phyloP scores from a whole-genome alignment of 306 rosid species.

The Phaseolus lunatus region DNA sequence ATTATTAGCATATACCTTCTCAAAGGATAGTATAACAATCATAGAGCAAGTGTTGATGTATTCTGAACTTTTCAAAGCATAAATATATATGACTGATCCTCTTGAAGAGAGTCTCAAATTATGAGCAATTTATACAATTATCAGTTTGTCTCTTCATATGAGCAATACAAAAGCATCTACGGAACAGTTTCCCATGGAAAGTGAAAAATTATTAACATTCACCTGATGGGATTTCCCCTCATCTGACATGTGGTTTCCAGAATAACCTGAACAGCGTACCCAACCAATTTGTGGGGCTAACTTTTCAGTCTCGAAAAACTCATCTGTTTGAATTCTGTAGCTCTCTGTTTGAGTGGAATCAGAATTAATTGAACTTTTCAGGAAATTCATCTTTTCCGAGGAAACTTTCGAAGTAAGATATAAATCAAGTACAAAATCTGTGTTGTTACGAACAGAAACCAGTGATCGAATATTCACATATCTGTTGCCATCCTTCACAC shows the following conservation, averaged over 20 bases:
- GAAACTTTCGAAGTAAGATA: conserved; percentile 65
- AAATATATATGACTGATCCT: conserved; percentile 29
- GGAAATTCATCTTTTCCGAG: conserved; percentile 41
- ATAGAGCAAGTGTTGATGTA: conserved; percentile 3
- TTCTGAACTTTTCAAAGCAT: not conserved
- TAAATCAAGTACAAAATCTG: conserved; percentile 73
- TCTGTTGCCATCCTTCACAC: conserved; percentile 84
- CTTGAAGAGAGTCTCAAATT: not conserved
- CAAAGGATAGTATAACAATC: not conserved
- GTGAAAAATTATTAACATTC: conserved; percentile 33
- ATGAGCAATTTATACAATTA: conserved; percentile 13
- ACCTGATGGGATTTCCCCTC: conserved; percentile 66
- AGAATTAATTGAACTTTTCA: conserved; percentile 49
- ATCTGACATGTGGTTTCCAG: conserved; percentile 56
- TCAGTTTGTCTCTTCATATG: not conserved
- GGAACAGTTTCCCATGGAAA: conserved; percentile 29
- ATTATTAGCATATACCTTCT: not conserved
- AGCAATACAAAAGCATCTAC: not conserved
- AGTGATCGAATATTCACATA: conserved; percentile 87
- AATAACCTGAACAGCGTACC: conserved; percentile 56
- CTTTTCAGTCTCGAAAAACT: conserved; percentile 77
- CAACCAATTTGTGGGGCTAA: conserved; percentile 70
- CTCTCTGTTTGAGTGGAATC: conserved; percentile 52
- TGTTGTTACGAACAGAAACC: conserved; percentile 81
- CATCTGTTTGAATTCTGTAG: conserved; percentile 58